A percentile compares a stretch with the other conserved stretches of the same genome.
phyloP scores from a whole-genome alignment of 192 early-diverging fungal species.

The Phlyctochytrium planicorne region DNA sequence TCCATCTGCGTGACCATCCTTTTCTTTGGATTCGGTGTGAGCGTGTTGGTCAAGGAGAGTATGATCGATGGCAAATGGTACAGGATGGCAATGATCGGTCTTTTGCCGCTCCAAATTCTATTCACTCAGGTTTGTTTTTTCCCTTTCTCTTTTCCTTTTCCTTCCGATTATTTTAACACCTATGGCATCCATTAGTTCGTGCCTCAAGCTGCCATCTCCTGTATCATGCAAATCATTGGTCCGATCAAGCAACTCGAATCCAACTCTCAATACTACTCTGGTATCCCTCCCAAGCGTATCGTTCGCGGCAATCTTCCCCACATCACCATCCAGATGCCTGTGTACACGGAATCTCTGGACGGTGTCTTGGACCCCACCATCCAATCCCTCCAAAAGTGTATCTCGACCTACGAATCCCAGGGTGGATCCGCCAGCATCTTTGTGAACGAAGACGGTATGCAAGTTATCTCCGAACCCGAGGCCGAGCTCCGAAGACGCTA shows the following conservation, averaged over 20 bases:
- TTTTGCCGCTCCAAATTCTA: too few species aligned
- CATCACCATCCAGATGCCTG: constrained; percentile 26
- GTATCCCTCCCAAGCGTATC: constrained; percentile 22
- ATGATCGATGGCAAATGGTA: too few species aligned
- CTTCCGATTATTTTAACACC: too few species aligned
- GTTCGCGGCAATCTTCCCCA: constrained; percentile 8
- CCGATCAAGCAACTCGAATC: constrained; percentile 21
- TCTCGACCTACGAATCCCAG: constrained; percentile 20
- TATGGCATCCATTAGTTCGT: too few species aligned
- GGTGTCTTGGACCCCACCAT: constrained; percentile 27
- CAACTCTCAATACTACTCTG: constrained; percentile 22
- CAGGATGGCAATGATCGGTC: too few species aligned
- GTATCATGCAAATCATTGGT: constrained; percentile 5
- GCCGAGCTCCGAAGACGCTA: constrained; percentile 20
- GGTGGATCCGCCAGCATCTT: constrained; percentile 22
- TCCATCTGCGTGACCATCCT: constrained; percentile 8
- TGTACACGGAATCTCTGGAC: constrained; percentile 28
- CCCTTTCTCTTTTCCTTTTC: too few species aligned
- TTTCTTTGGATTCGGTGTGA: neutral
- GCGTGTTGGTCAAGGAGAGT: too few species aligned
- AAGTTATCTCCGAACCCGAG: constrained; percentile 15
- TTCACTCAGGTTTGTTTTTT: too few species aligned
- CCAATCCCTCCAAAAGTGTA: constrained; percentile 14
- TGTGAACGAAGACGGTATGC: constrained; percentile 29
- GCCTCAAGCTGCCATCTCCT: neutral